These are phyloP conservation scores for Ascochyta viciae-villosae DNA, from an alignment of 2,329 filamentous ascomycete species.

Conservation along the genomic window DNA sequence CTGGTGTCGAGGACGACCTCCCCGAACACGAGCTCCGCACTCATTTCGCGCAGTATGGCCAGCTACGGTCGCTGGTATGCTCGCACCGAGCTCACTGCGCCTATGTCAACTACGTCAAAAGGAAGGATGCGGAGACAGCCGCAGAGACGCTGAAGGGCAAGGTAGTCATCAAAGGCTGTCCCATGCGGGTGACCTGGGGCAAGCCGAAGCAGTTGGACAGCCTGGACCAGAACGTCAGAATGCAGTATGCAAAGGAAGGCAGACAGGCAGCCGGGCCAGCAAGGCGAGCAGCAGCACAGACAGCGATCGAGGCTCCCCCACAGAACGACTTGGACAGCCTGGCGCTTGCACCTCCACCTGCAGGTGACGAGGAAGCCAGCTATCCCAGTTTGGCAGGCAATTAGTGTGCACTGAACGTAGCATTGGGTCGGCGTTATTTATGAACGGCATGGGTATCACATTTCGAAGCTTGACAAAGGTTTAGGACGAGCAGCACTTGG, in stretches of 20 bases:
- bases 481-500: conserved; percentile 50
- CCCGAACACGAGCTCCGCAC: conserved; percentile 90
- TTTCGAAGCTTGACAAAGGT: conserved; percentile 33
- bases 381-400: conserved; percentile 88
- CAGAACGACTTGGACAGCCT: conserved; percentile 54
- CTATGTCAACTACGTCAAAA: conserved; percentile 90
- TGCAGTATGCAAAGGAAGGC: conserved; percentile 81
- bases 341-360: conserved; percentile 78
- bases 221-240: conserved; percentile 85
- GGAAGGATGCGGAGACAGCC: conserved; percentile 84
- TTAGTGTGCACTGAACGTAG: conserved; percentile 52
- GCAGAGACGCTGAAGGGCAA: conserved; percentile 85
- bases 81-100: conserved; percentile 97
- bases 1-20: conserved; percentile 93
- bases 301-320: conserved; percentile 51
- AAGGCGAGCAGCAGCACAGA: conserved; percentile 40
- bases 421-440: conserved; percentile 41
- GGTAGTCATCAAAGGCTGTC: conserved; percentile 89
- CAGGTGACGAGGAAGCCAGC: conserved; percentile 76
- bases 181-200: conserved; percentile 89
- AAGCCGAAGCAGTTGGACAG: conserved; percentile 90
- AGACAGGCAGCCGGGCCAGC: conserved; percentile 50
- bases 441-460: conserved; percentile 41
- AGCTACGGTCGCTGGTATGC: conserved; percentile 90
- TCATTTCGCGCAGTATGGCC: conserved; percentile 88